A percentile compares a stretch with the other conserved stretches of the same genome.
phyloP scores from a whole-genome alignment of 1,139 yeast species.

The Debaryomyces coudertii region DNA sequence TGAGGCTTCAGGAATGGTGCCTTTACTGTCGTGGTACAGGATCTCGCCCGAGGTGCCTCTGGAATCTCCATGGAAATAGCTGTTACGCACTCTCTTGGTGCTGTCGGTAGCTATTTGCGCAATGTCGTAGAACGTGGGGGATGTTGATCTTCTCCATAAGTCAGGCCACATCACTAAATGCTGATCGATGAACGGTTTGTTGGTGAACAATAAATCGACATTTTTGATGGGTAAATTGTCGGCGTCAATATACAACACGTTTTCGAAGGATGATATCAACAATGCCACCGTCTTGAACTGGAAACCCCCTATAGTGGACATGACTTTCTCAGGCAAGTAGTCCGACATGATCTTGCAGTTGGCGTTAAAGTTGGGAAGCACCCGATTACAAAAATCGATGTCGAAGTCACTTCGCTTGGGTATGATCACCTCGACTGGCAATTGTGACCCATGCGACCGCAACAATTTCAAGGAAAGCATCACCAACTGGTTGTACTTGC shows the following conservation, averaged over 20 bases:
- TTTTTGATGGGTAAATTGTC: constrained; percentile 38
- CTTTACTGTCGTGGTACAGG: constrained; percentile 52
- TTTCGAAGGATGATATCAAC: constrained; percentile 36
- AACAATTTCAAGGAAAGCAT: constrained; percentile 56
- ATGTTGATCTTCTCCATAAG: constrained; percentile 44
- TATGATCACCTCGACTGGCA: constrained; percentile 59
- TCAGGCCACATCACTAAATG: constrained; percentile 44
- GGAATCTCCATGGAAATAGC: constrained; percentile 31
- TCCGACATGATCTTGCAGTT: constrained; percentile 38
- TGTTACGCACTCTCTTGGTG: constrained; percentile 25
- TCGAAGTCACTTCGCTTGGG: constrained; percentile 35
- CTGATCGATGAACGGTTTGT: constrained; percentile 32
- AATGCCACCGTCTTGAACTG: constrained; percentile 41
- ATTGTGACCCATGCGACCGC: constrained; percentile 53
- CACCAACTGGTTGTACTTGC: constrained; percentile 57
- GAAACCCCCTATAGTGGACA: constrained; percentile 28
- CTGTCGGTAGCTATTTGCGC: constrained; percentile 29
- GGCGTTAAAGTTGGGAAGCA: constrained; percentile 36
- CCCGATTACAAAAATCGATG: constrained; percentile 31
- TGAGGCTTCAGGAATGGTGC: constrained; percentile 61
- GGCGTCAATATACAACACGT: constrained; percentile 40
- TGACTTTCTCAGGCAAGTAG: constrained; percentile 27
- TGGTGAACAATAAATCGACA: constrained; percentile 35
- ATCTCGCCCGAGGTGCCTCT: constrained; percentile 24
- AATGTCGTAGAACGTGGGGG: constrained; percentile 37